Evolutionary conservation across 2,329 filamentous ascomycete genomes (phyloP).

Genomic region (Dothideomycetes sp.): DNA sequence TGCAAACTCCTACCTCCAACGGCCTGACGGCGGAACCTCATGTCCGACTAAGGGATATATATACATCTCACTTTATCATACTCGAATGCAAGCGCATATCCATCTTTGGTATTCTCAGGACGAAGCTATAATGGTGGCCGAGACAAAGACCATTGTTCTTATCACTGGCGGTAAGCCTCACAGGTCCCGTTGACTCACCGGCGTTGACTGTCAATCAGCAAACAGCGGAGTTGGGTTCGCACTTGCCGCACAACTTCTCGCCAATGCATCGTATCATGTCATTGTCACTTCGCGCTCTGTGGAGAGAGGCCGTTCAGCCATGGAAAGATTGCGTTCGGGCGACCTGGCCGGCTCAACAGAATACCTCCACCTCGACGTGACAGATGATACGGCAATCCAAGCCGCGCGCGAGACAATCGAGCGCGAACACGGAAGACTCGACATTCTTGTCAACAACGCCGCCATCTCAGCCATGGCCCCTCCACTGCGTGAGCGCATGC

Average conservation of each 20-base stretch:
- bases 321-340: slow-evolving; percentile 18
- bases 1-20: too few relatives aligned
- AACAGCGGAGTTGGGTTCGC: slow-evolving; percentile 42
- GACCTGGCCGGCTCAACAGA: slow-evolving; percentile 17
- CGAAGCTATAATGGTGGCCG: too few relatives aligned
- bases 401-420: slow-evolving; percentile 18
- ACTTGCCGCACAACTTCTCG: slow-evolving; percentile 30
- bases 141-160: slow-evolving; percentile 24
- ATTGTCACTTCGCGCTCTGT: slow-evolving; percentile 30
- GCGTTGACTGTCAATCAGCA: slow-evolving; percentile 9
- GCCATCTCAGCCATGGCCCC: slow-evolving; percentile 20
- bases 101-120: too few relatives aligned
- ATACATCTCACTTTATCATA: too few relatives aligned
- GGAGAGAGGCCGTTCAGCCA: slow-evolving; percentile 30
- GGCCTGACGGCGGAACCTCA: too few relatives aligned
- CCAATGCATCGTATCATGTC: slow-evolving; percentile 28
- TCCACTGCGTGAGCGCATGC: slow-evolving; percentile 23
- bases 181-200: background rate
- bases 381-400: slow-evolving; percentile 18
- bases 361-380: slow-evolving; percentile 21
- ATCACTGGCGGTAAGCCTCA: slow-evolving; percentile 27
- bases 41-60: too few relatives aligned
- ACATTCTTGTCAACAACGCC: slow-evolving; percentile 33
- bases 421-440: slow-evolving; percentile 23
- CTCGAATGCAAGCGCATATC: too few relatives aligned